Evolutionary conservation across 306 rosid genomes (phyloP), one percentile per base, ranked within the genome.

Genomic region (Mimosa bimucronata): DNA sequence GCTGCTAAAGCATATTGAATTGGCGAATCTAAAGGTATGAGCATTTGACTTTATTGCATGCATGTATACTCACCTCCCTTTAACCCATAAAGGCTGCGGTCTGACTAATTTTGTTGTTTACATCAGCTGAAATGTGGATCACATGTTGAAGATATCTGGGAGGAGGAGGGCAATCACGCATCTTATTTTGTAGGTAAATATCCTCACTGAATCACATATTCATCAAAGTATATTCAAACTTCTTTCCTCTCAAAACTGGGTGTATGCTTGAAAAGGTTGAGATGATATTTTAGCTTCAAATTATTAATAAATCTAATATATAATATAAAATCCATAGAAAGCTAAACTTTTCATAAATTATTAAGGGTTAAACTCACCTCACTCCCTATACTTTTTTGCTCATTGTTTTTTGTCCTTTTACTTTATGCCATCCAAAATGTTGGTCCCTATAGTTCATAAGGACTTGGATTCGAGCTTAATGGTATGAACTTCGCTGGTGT

Each of bases 1-100:
- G 77, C 75, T 95, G 83, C 75, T 90, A 28, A 79, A 71, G 38
- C 81, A 37, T 30, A 80, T 93, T 40, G 89, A 91, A 84, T 41
- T 84, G 85, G 90, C 81, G 31, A 71, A 80, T 77, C 40, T 79
- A 42, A 93, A 93, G 98, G 97, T 95, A 93, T 79, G 61, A 60
- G 38, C 28, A 73, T 76, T 53, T 76, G 75, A 71, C 45, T 46
- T 45, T 82, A 75, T 75, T 83, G 26, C 21, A 18, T 74, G 16
- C 67, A 48, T 61, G 16, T 21, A 21, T 76, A 41, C 73, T 79
- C 58, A 15, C 60, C 40, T 55, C 38, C 60, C 52, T 45, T 15
- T 76, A 14, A 74, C 66, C 69, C 61, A 19, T 76, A 50, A 83
- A 69, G 15, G 66, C 82, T 30, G 78, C 37, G 44, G 75, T 75